These are phyloP conservation scores for Adansonia gregorii DNA, from an alignment of 441 rosid genomes.

Conservation along the genomic window DNA sequence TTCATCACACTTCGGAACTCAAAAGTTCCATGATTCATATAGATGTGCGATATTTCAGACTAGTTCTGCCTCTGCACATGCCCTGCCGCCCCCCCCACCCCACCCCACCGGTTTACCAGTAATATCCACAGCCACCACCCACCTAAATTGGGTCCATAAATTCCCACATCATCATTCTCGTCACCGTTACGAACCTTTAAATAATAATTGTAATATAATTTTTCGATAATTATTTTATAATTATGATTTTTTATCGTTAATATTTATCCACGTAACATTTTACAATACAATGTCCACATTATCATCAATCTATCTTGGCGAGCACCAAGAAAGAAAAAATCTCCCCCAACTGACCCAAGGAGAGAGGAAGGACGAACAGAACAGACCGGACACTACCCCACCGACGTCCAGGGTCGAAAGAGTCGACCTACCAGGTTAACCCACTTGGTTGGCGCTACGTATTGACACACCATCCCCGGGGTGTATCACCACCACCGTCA, in stretches of 20 bases:
- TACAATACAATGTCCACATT: constrained; percentile 23
- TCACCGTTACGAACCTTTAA: neutral
- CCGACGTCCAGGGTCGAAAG: neutral
- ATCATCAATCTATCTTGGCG: constrained; percentile 20
- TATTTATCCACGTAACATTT: neutral
- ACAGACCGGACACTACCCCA: neutral
- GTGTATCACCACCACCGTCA: constrained; percentile 30
- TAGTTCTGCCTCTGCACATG: constrained; percentile 47
- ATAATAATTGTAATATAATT: too few relatives aligned
- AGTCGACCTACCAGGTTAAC: neutral
- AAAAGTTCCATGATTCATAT: constrained; percentile 29
- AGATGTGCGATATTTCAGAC: constrained; percentile 17
- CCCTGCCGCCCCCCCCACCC: constrained; percentile 32
- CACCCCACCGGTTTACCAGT: constrained; percentile 32
- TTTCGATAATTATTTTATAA: too few relatives aligned
- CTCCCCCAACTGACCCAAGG: neutral
- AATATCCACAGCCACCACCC: constrained; percentile 41
- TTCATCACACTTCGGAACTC: constrained; percentile 14
- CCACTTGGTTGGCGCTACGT: constrained; percentile 47
- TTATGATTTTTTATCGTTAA: too few relatives aligned
- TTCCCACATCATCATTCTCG: constrained; percentile 20
- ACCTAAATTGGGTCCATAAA: constrained; percentile 32
- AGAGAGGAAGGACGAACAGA: neutral
- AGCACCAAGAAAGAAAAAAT: neutral
- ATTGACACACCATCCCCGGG: constrained; percentile 16